Evolutionary conservation across 2,329 filamentous ascomycete species (phyloP).

Genomic region (Fusarium citri): DNA sequence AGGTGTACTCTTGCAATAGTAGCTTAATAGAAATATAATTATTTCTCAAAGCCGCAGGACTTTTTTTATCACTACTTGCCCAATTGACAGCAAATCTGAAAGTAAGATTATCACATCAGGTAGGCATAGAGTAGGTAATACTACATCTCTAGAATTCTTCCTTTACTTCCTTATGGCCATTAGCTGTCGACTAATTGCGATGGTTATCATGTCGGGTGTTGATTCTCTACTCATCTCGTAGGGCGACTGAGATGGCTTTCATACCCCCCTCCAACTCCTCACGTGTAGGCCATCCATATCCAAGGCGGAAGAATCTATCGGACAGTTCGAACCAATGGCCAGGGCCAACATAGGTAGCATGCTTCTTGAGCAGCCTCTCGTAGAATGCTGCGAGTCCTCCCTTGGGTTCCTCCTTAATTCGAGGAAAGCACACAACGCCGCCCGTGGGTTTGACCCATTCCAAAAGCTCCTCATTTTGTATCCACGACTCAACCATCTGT

Average conservation of each 20-base stretch:
- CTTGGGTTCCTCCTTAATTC: background rate
- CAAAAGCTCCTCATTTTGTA: background rate
- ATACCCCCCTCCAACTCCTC: slow-evolving; percentile 4
- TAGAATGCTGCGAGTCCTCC: background rate
- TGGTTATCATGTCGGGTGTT: background rate
- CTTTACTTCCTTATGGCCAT: no score
- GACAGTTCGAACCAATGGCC: slow-evolving; percentile 6
- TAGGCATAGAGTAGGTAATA: no score
- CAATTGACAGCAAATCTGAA: no score
- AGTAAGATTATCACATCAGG: no score
- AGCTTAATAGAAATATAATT: no score
- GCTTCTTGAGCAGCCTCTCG: background rate
- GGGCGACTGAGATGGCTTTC: background rate
- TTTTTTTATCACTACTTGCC: no score
- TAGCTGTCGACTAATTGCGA: no score
- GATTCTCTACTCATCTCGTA: background rate
- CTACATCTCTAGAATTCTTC: no score
- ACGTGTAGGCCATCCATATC: slow-evolving; percentile 1
- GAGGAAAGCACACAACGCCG: background rate
- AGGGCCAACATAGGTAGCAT: background rate
- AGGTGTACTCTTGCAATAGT: no score
- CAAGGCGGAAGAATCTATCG: background rate
- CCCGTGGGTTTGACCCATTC: slow-evolving; percentile 10
- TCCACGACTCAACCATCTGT: slow-evolving; percentile 2
- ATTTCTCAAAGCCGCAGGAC: no score